phyloP scores from a whole-genome alignment of 345 rosid species.

The Sonneratia alba region DNA sequence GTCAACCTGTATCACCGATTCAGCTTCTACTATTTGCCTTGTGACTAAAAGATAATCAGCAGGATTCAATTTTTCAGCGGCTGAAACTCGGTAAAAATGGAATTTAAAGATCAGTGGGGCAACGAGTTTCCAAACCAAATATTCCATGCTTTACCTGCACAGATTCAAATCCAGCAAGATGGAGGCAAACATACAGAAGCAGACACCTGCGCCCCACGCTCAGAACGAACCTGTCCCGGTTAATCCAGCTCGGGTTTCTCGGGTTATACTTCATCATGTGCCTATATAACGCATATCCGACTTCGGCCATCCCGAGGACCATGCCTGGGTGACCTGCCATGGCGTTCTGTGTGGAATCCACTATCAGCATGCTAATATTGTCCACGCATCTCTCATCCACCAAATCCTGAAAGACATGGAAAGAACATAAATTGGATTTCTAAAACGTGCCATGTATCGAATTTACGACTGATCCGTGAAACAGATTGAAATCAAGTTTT shows the following conservation, averaged over 20 bases:
- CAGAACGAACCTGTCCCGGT: constrained; percentile 33
- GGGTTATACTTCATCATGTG: constrained; percentile 27
- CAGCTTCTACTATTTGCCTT: too few relatives aligned
- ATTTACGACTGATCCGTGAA: neutral
- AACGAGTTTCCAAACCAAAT: neutral
- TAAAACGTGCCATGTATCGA: neutral
- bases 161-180: constrained; percentile 29
- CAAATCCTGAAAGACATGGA: constrained; percentile 2
- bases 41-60: too few relatives aligned
- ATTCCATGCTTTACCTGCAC: constrained; percentile 14
- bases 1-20: too few relatives aligned
- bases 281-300: constrained; percentile 19
- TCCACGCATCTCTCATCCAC: constrained; percentile 39
- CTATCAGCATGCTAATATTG: constrained; percentile 37
- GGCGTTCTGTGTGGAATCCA: constrained; percentile 52
- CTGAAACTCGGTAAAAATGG: too few relatives aligned
- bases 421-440: neutral
- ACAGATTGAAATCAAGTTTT: neutral
- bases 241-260: constrained; percentile 26
- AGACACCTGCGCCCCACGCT: constrained; percentile 38
- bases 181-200: constrained; percentile 32
- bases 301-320: constrained; percentile 44
- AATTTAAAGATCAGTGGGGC: too few relatives aligned
- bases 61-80: too few relatives aligned
- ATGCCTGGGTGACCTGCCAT: constrained; percentile 55